Percentiles rank a stretch among this genome's conserved stretches.
phyloP scores from a whole-genome alignment of 2,329 filamentous ascomycete species.

The Aspergillus amoenus region DNA sequence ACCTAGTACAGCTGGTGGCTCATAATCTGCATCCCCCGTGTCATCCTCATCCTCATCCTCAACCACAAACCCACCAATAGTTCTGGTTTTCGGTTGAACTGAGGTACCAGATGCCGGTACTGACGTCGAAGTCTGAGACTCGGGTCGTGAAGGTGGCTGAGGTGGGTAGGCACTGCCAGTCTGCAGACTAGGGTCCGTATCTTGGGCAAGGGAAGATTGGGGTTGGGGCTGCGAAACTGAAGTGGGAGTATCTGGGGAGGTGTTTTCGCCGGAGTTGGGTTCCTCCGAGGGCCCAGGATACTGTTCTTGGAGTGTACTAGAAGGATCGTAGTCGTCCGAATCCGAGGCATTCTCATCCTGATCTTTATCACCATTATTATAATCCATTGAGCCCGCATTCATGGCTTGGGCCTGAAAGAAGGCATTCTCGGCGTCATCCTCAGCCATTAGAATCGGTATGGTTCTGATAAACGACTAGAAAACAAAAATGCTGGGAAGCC shows the following conservation, averaged over 20 bases:
- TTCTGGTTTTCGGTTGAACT: constrained; percentile 48
- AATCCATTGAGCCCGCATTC: constrained; percentile 39
- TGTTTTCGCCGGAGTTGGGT: constrained; percentile 30
- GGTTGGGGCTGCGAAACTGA: constrained; percentile 24
- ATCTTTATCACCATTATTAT: constrained; percentile 50
- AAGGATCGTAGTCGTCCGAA: constrained; percentile 57
- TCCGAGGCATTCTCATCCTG: constrained; percentile 55
- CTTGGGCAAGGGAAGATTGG: constrained; percentile 23
- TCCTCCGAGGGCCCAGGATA: constrained; percentile 36
- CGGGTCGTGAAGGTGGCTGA: constrained; percentile 33
- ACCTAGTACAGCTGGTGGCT: constrained; percentile 53
- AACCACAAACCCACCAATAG: constrained; percentile 62
- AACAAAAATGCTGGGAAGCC: background rate
- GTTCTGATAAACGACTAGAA: constrained; percentile 15
- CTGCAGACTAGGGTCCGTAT: constrained; percentile 29
- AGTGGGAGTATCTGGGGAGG: constrained; percentile 24
- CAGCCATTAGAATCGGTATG: constrained; percentile 44
- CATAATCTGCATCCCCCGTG: constrained; percentile 49
- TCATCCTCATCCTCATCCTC: constrained; percentile 63
- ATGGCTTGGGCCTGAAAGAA: constrained; percentile 52
- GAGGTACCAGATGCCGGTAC: constrained; percentile 31
- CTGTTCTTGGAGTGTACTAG: constrained; percentile 47
- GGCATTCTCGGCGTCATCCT: constrained; percentile 54
- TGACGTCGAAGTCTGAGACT: constrained; percentile 36
- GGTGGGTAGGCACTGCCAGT: constrained; percentile 29